These are phyloP conservation scores for Microbotryum violaceum DNA, from an alignment of 1,284 basidiomycete species.

Conservation along the genomic window DNA sequence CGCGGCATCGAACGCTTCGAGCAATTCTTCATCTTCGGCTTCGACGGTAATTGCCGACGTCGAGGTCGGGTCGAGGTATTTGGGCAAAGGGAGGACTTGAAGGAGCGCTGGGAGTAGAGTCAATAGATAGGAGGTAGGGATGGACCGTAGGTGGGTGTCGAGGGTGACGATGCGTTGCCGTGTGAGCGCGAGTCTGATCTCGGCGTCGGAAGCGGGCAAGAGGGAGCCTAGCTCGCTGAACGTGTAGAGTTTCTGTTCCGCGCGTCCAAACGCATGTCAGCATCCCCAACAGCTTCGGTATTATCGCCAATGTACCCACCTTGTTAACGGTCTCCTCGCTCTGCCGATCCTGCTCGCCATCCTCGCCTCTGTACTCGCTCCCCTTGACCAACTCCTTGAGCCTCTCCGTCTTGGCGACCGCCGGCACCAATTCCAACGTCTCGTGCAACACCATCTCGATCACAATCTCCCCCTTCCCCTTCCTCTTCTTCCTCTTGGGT, in stretches of 20 bases:
- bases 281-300: no score
- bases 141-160: conserved; percentile 53
- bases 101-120: conserved; percentile 65
- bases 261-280: no score
- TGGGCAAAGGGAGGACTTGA: conserved; percentile 49
- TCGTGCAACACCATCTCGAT: conserved; percentile 33
- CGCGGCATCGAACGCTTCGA: conserved; percentile 49
- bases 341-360: neutral
- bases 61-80: conserved; percentile 48
- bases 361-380: conserved; percentile 20
- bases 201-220: conserved; percentile 25
- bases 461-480: conserved; percentile 7
- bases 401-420: conserved; percentile 27
- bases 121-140: conserved; percentile 57
- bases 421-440: conserved; percentile 32
- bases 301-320: no score
- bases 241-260: conserved; percentile 1
- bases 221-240: conserved; percentile 15
- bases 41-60: conserved; percentile 40
- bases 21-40: conserved; percentile 43
- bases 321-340: neutral
- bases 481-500: conserved; percentile 5
- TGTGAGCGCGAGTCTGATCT: conserved; percentile 13
- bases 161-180: conserved; percentile 15
- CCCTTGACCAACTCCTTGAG: conserved; percentile 17